Percentiles rank a stretch among this genome's conserved stretches.
These are phyloP conservation scores for Penicillium salamii DNA, from an alignment of 495 filamentous ascomycete genomes.

Conservation along the genomic window DNA sequence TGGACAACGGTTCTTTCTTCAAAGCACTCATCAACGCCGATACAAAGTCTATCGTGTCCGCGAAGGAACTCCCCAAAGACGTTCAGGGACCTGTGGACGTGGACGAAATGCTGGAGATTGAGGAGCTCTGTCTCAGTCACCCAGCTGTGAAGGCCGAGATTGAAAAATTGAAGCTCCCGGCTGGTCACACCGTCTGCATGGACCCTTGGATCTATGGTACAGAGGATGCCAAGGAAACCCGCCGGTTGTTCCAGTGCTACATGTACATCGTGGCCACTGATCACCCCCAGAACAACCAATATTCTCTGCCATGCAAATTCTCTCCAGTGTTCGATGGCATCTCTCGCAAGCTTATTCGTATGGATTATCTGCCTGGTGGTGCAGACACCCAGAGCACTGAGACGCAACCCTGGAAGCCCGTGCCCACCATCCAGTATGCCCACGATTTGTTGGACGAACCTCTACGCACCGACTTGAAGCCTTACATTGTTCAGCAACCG, in stretches of 20 bases:
- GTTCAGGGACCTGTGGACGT: conserved; percentile 41
- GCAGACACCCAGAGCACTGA: conserved; percentile 26
- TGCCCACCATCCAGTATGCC: conserved; percentile 49
- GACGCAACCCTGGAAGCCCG: conserved; percentile 48
- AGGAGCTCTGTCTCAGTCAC: conserved; percentile 34
- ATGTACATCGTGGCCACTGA: conserved; percentile 40
- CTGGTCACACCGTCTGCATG: conserved; percentile 38
- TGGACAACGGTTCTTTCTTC: conserved; percentile 40
- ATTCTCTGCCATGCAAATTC: conserved; percentile 73
- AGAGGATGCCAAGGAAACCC: conserved; percentile 34
- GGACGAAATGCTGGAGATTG: conserved; percentile 44
- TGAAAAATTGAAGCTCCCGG: conserved; percentile 40
- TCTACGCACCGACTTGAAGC: conserved; percentile 64
- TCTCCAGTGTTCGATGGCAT: conserved; percentile 71
- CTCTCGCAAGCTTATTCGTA: conserved; percentile 58
- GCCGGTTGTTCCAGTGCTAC: conserved; percentile 44
- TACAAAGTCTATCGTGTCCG: conserved; percentile 34
- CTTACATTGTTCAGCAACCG: conserved; percentile 72
- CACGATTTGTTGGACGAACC: conserved; percentile 40
- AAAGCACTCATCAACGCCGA: conserved; percentile 45
- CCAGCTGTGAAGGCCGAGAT: conserved; percentile 43
- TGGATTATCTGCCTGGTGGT: conserved; percentile 47
- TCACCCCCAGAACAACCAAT: conserved; percentile 62
- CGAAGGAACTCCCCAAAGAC: conserved; percentile 40
- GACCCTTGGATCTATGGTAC: conserved; percentile 49